Evolutionary conservation across 176 grass and related monocot species (phyloP), one percentile per base, ranked within the genome.

Genomic region (Paspalum vaginatum): DNA sequence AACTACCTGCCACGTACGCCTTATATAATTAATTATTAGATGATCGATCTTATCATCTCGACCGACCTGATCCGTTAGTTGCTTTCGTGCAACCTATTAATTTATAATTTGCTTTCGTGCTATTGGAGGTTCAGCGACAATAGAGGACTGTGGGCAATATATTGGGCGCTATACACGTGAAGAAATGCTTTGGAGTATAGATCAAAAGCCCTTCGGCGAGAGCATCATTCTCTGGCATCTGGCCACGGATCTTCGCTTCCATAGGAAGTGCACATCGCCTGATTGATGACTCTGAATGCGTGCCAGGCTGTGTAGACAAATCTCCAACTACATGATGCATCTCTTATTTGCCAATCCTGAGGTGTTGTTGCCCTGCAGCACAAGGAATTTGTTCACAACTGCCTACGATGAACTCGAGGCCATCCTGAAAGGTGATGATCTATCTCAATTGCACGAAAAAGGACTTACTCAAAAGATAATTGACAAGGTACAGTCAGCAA

Each of bases 241-340:
- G 62, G 62, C 62, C 7, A 65, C 37, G 0, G 37, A 65, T 10
- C 20, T 65, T 20, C 41, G 62, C 32, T 20, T 40, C 11, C 5
- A 68, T 7, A 2, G 1, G 1, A 68, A 22, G 8, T 8, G 9
- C 0, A 10, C 9, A 45, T 22, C 65, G 21, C 0, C n/a, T n/a
- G n/a, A n/a, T n/a, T n/a, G n/a, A 1, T 21, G 9, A 22, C 45
- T 21, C 4, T 20, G 0, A 2, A n/a, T 10, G n/a, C n/a, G 14
- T 41, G 15, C 40, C 18, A 68, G 65, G 8, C 4, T 12, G 4
- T 22, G 1, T 13, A 44, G 17, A 12, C 15, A 21, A 2, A 68
- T 68, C 1, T 68, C 65, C 4, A 68, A 68, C 41, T 68, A 68
- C 20, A 68, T 68, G 65, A 45, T 68, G 20, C 17, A 68, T 24